These are phyloP conservation scores for Aspergillus fischeri DNA, from an alignment of 2,329 filamentous ascomycete genomes.

Conservation along the genomic window DNA sequence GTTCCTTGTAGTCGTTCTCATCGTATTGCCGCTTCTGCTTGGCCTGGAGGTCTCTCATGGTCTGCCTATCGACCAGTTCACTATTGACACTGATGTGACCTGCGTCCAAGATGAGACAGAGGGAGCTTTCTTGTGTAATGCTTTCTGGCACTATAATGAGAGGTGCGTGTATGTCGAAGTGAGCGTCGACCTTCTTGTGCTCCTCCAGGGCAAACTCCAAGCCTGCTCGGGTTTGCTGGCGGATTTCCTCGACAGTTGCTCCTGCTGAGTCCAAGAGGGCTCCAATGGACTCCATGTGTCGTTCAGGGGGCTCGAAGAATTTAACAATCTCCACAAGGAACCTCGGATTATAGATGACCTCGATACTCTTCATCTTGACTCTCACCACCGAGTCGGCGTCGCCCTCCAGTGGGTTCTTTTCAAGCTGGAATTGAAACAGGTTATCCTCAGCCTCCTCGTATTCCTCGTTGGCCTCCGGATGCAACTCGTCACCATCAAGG, in stretches of 20 bases:
- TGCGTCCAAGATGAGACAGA: slow-evolving; percentile 91
- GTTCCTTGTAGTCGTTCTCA: slow-evolving; percentile 78
- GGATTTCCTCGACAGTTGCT: slow-evolving; percentile 88
- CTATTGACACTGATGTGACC: slow-evolving; percentile 94
- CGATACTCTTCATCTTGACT: slow-evolving; percentile 88
- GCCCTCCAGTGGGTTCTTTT: slow-evolving; percentile 90
- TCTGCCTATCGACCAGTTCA: slow-evolving; percentile 87
- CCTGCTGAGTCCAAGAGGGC: slow-evolving; percentile 94
- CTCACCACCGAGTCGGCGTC: slow-evolving; percentile 87
- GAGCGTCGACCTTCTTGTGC: slow-evolving; percentile 96
- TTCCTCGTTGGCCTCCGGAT: slow-evolving; percentile 37
- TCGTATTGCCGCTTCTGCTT: slow-evolving; percentile 86
- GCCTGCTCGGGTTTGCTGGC: slow-evolving; percentile 92
- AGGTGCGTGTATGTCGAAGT: slow-evolving; percentile 90
- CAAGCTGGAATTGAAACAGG: slow-evolving; percentile 88
- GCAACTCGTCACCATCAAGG: slow-evolving; percentile 33
- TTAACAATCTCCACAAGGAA: slow-evolving; percentile 86
- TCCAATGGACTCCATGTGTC: slow-evolving; percentile 97
- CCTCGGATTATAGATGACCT: slow-evolving; percentile 95
- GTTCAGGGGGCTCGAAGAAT: slow-evolving; percentile 93
- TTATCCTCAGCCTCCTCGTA: slow-evolving; percentile 59
- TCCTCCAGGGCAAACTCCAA: slow-evolving; percentile 95
- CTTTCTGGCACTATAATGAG: slow-evolving; percentile 95
- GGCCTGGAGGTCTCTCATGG: slow-evolving; percentile 80
- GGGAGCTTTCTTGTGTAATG: slow-evolving; percentile 73